Evolutionary conservation across 2,329 filamentous ascomycete genomes (phyloP), one percentile per base, ranked within the genome.

Genomic region (Myriosclerotinia duriaeana): DNA sequence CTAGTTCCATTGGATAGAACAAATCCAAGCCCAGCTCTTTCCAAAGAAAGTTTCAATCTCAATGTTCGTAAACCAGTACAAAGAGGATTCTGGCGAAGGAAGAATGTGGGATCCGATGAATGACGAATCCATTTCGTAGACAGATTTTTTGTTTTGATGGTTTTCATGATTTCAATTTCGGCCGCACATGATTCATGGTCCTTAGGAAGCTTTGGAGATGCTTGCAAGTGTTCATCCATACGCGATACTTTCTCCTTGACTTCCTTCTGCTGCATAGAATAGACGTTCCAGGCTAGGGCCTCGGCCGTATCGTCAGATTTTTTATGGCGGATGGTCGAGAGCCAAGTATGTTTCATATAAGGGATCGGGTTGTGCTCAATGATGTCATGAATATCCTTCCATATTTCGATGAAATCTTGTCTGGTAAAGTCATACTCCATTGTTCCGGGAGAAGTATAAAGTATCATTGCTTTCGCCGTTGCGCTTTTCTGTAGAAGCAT

Each of bases 71-170:
- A 9, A 20, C 15, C 26, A 6, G 52, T 53, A 36, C 15, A 34
- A 5, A 53, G 14, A 20, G 52, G 26, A 53, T 53, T 53, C 11
- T 53, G 52, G 5, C 15, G 52, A 36, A 53, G 52, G 11, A 53
- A 53, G 30, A 34, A 53, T 53, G 14, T 6, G 15, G 26, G 52
- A 36, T 53, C 52, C 34, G 26, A 34, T 20, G 26, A 34, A 34
- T 53, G 52, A 11, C 52, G 52, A 53, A 53, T 53, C 52, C 52
- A 53, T 20, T 34, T 53, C 8, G 52, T 53, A 53, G 52, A 53
- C 34, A 53, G 15, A 53, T 34, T 53, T 17, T 53, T 53, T 4
- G 26, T 36, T 53, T 34, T 53, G 15, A 53, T 36, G 2, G 20
- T 17, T 3, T 53, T 30, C 15, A 34, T 53, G 26, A 53, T 53